These are phyloP conservation scores for Dioszegia hungarica DNA, from an alignment of 768 basidiomycete species.

Conservation along the genomic window DNA sequence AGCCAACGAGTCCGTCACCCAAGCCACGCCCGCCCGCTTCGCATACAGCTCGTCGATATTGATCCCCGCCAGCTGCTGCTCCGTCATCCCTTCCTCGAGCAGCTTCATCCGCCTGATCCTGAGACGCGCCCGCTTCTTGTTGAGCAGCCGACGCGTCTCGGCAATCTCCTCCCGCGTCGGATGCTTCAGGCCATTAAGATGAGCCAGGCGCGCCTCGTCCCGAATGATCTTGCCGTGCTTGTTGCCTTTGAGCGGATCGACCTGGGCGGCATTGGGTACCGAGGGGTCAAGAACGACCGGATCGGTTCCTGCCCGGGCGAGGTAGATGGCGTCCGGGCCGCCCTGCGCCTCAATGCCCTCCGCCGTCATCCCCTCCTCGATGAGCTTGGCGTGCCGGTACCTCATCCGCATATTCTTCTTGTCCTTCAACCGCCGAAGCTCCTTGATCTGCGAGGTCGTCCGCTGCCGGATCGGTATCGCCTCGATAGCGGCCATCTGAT, in stretches of 20 bases:
- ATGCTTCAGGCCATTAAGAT: background rate
- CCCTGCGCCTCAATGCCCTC: conserved; percentile 22
- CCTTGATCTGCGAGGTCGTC: background rate
- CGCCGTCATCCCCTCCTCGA: conserved; percentile 18
- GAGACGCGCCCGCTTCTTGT: conserved; percentile 1
- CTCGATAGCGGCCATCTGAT: background rate
- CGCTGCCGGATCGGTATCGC: background rate
- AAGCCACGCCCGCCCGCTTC: background rate
- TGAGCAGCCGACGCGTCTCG: background rate
- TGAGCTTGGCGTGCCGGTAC: conserved; percentile 14
- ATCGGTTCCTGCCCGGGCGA: background rate
- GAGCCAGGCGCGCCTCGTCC: background rate
- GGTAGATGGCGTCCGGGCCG: conserved; percentile 20
- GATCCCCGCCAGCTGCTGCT: background rate
- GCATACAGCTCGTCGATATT: conserved; percentile 3
- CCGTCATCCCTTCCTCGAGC: conserved; percentile 4
- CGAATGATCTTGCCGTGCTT: conserved; percentile 7
- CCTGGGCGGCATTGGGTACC: background rate
- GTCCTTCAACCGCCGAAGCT: background rate
- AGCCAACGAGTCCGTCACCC: background rate
- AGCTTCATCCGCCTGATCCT: background rate
- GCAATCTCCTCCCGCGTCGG: background rate
- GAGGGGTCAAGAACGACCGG: background rate
- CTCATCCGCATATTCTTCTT: conserved; percentile 12
- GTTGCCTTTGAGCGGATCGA: conserved; percentile 3